Conservation (phyloP, 768 basidiomycete genomes). For the Auricularia heimuer region DNA sequence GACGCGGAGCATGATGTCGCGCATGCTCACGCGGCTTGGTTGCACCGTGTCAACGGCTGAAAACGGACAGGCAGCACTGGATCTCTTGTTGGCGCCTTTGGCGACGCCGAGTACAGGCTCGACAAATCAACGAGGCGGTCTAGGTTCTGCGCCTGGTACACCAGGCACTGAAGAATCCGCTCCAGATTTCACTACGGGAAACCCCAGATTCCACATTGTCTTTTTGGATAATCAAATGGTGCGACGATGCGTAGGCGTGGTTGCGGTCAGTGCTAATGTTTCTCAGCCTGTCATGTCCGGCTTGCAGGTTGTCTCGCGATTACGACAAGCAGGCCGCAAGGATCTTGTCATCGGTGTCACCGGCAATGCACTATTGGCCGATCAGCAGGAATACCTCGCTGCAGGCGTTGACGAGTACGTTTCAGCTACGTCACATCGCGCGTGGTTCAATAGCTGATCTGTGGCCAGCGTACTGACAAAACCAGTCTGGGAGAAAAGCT, state of each 20-base stretch:
- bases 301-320: conserved; percentile 50
- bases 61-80: conserved; percentile 70
- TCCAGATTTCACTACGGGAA: not conserved
- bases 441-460: not conserved
- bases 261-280: not conserved
- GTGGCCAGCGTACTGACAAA: conserved; percentile 59
- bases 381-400: conserved; percentile 66
- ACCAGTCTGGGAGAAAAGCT: conserved; percentile 55
- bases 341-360: conserved; percentile 80
- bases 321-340: conserved; percentile 52
- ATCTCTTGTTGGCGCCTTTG: conserved; percentile 44
- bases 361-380: conserved; percentile 36
- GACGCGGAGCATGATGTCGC: conserved; percentile 71
- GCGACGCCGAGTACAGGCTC: not conserved
- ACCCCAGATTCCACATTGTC: conserved; percentile 30
- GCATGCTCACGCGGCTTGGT: conserved; percentile 65
- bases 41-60: conserved; percentile 73
- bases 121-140: not conserved
- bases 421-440: not conserved
- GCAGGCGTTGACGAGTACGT: conserved; percentile 69
- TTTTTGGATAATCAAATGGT: conserved; percentile 71
- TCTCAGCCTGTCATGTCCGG: conserved; percentile 57
- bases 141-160: not conserved
- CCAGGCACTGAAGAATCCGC: not conserved
- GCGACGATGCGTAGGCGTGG: not conserved